phyloP scores from a whole-genome alignment of 2,329 filamentous ascomycete species.

The Cryphonectria naterciae region DNA sequence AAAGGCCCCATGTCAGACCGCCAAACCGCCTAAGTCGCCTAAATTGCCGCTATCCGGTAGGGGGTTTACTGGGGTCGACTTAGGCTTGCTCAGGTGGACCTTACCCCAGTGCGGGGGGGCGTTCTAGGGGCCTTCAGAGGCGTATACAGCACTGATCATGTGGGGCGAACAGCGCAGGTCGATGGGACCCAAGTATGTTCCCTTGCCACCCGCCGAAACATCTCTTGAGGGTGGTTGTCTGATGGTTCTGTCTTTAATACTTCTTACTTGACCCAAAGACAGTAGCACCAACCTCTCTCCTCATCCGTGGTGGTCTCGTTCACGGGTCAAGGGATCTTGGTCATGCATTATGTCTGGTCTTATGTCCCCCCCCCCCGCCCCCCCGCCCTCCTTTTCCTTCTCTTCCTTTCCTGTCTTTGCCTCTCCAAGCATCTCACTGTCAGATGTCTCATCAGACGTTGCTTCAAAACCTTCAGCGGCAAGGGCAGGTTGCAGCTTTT shows the following conservation, averaged over 20 bases:
- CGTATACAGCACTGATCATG: background rate
- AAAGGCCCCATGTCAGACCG: background rate
- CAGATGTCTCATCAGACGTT: background rate
- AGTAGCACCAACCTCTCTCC: background rate
- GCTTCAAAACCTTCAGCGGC: no score
- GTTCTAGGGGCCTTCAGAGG: no score
- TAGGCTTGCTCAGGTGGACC: background rate
- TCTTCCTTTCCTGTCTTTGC: background rate
- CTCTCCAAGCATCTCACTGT: background rate
- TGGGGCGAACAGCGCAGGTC: background rate
- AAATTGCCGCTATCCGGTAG: background rate
- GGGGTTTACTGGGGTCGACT: background rate
- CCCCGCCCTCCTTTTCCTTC: no score
- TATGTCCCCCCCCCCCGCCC: background rate
- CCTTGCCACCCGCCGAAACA: background rate
- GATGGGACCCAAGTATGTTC: background rate
- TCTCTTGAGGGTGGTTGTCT: no score
- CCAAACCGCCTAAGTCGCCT: background rate
- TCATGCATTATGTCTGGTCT: background rate
- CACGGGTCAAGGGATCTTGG: background rate
- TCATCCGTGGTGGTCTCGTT: background rate
- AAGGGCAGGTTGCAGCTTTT: background rate
- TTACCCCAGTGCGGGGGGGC: background rate
- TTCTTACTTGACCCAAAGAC: background rate
- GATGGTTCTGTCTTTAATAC: background rate